A percentile compares a stretch with the other conserved stretches of the same genome.
phyloP scores from a whole-genome alignment of 192 early-diverging fungal species.

The Backusella westeae region DNA sequence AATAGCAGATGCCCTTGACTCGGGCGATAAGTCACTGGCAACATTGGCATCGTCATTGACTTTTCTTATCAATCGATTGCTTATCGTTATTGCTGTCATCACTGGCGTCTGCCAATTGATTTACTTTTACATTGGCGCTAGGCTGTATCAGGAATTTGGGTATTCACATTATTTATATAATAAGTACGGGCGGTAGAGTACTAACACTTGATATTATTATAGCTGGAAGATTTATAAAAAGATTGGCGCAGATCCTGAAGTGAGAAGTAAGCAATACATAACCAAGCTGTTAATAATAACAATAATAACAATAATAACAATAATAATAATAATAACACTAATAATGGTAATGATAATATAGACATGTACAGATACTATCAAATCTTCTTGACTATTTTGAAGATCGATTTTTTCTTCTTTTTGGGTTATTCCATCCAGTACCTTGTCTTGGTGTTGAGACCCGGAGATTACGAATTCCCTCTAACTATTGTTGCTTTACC shows the following conservation, averaged over 20 bases:
- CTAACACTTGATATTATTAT: background rate
- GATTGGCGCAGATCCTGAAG: conserved; percentile 62
- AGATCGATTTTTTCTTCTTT: conserved; percentile 85
- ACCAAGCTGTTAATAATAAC: background rate
- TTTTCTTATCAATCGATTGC: conserved; percentile 25
- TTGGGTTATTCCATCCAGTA: conserved; percentile 69
- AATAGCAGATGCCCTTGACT: conserved; percentile 39
- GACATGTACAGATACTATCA: conserved; percentile 67
- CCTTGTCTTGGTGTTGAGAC: conserved; percentile 51
- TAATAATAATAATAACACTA: background rate
- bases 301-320: background rate
- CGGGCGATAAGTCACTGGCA: background rate
- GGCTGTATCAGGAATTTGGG: conserved; percentile 63
- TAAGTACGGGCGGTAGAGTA: background rate
- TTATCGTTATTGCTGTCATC: conserved; percentile 57
- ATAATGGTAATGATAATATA: conserved; percentile 11
- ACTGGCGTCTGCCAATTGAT: conserved; percentile 48
- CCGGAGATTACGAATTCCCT: conserved; percentile 47
- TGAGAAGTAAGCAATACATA: conserved; percentile 44
- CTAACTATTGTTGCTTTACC: conserved; percentile 58
- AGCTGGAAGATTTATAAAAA: conserved; percentile 64
- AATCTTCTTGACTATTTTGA: conserved; percentile 76
- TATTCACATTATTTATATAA: conserved; percentile 15
- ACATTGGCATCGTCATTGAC: background rate
- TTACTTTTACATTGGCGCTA: conserved; percentile 47